Evolutionary conservation across 129 eudicot genomes (phyloP).

Genomic region (sunflower (Helianthus annuus)): HanXRQr2.0-SUNRISE NC_035442.2:107760197-107760696

Average conservation of each 20-base stretch:
- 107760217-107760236: too few relatives aligned
- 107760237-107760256: too few relatives aligned
- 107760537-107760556: slow-evolving; percentile 85
- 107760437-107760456: slow-evolving; percentile 63
- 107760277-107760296: too few relatives aligned
- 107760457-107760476: slow-evolving; percentile 80
- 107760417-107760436: slow-evolving; percentile 84
- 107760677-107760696: slow-evolving; percentile 76
- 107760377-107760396: not conserved
- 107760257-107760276: too few relatives aligned
- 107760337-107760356: not conserved
- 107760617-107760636: slow-evolving; percentile 15
- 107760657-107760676: slow-evolving; percentile 97
- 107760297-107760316: too few relatives aligned
- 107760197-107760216: too few relatives aligned
- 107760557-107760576: not conserved
- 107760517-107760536: slow-evolving; percentile 85
- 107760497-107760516: slow-evolving; percentile 91
- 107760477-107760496: slow-evolving; percentile 85
- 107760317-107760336: too few relatives aligned
- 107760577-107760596: not conserved
- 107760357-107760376: not conserved
- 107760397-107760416: slow-evolving; percentile 67
- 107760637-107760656: slow-evolving; percentile 86
- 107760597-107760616: not conserved